A percentile compares a stretch with the other conserved stretches of the same genome.
Evolutionary conservation across 2,329 filamentous ascomycete genomes (phyloP).

Genomic region (Chrysoporthe deuterocubensis): DNA sequence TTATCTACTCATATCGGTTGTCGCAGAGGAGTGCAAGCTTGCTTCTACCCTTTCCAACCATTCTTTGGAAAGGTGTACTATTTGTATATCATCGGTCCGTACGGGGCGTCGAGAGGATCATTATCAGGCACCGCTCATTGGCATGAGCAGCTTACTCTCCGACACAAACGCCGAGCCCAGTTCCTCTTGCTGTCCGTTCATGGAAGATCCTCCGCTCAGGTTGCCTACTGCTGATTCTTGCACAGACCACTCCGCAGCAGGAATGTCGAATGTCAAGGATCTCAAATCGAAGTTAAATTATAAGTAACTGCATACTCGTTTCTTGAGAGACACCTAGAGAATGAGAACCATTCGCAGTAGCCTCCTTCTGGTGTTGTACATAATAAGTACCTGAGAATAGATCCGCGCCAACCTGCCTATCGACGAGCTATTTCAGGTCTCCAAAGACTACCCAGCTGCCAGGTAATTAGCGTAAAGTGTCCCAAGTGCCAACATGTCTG

Average conservation of each 20-base stretch:
- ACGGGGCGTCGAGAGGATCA: slow-evolving; percentile 1
- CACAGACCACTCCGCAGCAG: background rate
- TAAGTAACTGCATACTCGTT: too few relatives aligned
- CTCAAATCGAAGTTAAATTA: too few relatives aligned
- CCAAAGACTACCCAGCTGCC: background rate
- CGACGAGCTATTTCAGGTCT: background rate
- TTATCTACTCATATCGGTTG: background rate
- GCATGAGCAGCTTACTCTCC: background rate
- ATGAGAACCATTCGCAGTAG: too few relatives aligned
- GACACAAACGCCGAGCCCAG: background rate
- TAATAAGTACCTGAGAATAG: background rate
- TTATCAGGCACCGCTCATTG: background rate
- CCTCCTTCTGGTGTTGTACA: too few relatives aligned
- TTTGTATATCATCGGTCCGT: background rate
- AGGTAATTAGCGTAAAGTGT: background rate
- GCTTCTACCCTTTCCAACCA: background rate
- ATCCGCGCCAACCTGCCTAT: background rate
- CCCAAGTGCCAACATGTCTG: background rate
- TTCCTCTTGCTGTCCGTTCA: background rate
- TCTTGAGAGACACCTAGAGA: too few relatives aligned
- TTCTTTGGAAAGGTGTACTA: background rate
- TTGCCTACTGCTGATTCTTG: too few relatives aligned
- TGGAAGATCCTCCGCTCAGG: background rate
- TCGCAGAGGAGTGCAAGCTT: background rate
- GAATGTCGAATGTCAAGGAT: background rate